These are phyloP conservation scores for Pseudophaeomoniella oleicola DNA, from an alignment of 2,329 filamentous ascomycete species.

Conservation along the genomic window DNA sequence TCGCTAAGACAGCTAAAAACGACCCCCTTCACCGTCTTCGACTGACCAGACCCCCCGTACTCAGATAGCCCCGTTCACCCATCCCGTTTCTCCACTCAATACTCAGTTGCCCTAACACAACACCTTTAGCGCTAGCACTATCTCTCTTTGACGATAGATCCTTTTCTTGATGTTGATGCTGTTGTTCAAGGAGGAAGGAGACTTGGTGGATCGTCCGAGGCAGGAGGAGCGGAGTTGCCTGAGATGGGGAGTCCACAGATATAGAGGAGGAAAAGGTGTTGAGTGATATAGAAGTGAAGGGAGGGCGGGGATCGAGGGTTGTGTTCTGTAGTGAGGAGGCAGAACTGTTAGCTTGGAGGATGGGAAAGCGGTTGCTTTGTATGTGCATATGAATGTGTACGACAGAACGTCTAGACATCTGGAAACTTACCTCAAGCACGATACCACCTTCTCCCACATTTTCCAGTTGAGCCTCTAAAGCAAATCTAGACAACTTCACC, in stretches of 20 bases:
- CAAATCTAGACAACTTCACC: conserved; percentile 39
- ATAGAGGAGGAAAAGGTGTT: neutral
- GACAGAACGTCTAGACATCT: neutral
- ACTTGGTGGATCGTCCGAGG: conserved; percentile 52
- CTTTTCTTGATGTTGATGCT: conserved; percentile 28
- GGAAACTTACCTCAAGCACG: conserved; percentile 48
- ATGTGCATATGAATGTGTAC: neutral
- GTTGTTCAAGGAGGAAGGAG: conserved; percentile 46
- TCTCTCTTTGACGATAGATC: conserved; percentile 36
- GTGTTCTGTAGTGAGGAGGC: conserved; percentile 22
- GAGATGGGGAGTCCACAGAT: conserved; percentile 2
- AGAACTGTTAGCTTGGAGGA: neutral
- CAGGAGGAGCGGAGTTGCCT: conserved; percentile 34
- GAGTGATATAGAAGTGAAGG: conserved; percentile 38
- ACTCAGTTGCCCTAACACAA: conserved; percentile 64
- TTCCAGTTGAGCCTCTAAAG: conserved; percentile 87
- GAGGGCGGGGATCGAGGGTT: conserved; percentile 32
- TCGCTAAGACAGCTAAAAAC: no score
- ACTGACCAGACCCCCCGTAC: conserved; percentile 61
- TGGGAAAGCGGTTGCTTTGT: neutral
- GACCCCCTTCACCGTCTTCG: conserved; percentile 24
- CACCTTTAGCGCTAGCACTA: conserved; percentile 33
- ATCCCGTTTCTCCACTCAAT: conserved; percentile 83
- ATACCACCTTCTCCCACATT: conserved; percentile 80
- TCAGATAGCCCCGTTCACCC: conserved; percentile 77